A percentile compares a stretch with the other conserved stretches of the same genome.
These are phyloP conservation scores for Akanthomyces muscarius DNA, from an alignment of 2,329 filamentous ascomycete species.

Conservation along the genomic window DNA sequence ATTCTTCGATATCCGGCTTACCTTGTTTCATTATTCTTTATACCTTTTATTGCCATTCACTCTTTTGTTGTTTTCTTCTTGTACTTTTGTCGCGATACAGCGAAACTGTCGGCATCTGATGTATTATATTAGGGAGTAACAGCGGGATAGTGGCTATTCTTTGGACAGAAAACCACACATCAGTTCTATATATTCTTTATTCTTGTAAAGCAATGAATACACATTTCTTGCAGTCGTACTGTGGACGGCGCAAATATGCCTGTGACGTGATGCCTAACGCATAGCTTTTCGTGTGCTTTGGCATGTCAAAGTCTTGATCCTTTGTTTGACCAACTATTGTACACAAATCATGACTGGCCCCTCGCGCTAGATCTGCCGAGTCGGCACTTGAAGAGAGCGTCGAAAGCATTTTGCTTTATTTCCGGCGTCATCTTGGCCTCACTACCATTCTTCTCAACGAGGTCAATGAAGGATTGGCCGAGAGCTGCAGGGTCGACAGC, in stretches of 20 bases:
- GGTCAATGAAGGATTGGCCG: no score
- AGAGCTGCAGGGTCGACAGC: no score
- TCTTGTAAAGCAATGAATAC: not conserved
- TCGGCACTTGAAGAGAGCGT: no score
- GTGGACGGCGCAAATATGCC: not conserved
- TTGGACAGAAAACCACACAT: not conserved
- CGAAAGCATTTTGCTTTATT: no score
- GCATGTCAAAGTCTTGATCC: no score
- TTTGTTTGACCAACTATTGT: no score
- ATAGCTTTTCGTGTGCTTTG: no score
- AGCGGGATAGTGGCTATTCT: slow-evolving; percentile 1
- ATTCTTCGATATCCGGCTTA: slow-evolving; percentile 13
- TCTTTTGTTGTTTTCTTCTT: slow-evolving; percentile 6
- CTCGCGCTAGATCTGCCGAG: no score
- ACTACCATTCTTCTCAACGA: no score
- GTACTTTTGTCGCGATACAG: not conserved
- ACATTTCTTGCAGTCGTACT: not conserved
- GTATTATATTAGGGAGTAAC: slow-evolving; percentile 9
- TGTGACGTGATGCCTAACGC: not conserved
- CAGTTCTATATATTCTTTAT: not conserved
- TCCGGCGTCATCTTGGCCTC: no score
- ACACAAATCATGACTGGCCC: no score
- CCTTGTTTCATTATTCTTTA: slow-evolving; percentile 16
- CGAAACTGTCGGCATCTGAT: slow-evolving; percentile 2
- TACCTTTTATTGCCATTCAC: not conserved